Conservation (phyloP, 1,284 basidiomycete species). For the Marasmius tenuissimus region DNA sequence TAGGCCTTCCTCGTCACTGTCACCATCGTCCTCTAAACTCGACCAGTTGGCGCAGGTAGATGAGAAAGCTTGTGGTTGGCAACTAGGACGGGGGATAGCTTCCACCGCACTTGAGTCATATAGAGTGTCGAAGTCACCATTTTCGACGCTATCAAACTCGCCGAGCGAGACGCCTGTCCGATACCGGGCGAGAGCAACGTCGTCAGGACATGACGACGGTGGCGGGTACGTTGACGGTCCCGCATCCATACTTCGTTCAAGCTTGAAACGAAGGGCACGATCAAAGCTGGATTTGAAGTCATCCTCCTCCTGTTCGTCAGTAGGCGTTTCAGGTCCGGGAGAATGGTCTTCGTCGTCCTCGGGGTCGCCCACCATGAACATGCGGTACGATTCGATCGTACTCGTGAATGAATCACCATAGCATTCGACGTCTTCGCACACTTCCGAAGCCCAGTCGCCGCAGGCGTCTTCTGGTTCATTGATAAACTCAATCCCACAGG, state of each 20-base stretch:
- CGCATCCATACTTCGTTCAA: neutral
- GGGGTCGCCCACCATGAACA: neutral
- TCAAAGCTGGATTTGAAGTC: slow-evolving; percentile 7
- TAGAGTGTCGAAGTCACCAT: neutral
- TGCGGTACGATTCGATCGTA: neutral
- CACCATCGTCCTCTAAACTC: slow-evolving; percentile 9
- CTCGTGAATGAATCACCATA: neutral
- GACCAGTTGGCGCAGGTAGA: neutral
- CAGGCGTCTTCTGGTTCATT: slow-evolving; percentile 6
- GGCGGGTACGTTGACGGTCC: neutral
- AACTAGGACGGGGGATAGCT: neutral
- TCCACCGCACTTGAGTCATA: neutral
- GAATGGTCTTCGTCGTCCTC: neutral
- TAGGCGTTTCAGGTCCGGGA: slow-evolving; percentile 7
- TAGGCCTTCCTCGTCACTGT: slow-evolving; percentile 6
- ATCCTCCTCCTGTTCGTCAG: neutral
- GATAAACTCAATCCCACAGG: slow-evolving; percentile 6
- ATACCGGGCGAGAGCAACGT: neutral
- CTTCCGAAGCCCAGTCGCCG: neutral
- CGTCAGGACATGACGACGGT: neutral
- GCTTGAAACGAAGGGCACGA: slow-evolving; percentile 3
- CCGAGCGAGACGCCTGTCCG: neutral
- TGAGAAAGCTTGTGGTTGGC: neutral
- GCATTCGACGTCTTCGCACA: neutral
- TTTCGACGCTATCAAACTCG: neutral